phyloP scores from a whole-genome alignment of 2,329 filamentous ascomycete genomes.

The Dryadomyces quercivorus region DNA sequence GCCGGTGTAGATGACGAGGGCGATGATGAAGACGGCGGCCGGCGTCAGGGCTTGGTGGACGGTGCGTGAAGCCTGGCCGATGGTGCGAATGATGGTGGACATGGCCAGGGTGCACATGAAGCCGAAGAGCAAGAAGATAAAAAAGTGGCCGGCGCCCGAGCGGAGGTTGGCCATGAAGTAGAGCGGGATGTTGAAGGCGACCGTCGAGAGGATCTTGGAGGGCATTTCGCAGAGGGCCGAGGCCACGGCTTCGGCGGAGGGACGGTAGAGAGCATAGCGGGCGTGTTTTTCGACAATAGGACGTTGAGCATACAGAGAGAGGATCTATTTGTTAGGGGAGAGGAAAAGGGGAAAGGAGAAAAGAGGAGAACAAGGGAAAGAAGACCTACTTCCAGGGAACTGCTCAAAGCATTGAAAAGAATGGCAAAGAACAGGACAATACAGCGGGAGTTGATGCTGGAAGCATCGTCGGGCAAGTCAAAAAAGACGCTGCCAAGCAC shows the following conservation, averaged over 20 bases:
- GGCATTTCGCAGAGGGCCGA: conserved; percentile 81
- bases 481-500: conserved; percentile 9
- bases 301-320: conserved; percentile 77
- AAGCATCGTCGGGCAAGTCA: conserved; percentile 6
- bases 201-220: conserved; percentile 60
- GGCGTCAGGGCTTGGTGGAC: neutral
- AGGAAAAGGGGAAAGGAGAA: neutral
- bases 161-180: conserved; percentile 84
- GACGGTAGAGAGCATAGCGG: conserved; percentile 83
- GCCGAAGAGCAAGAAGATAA: conserved; percentile 71
- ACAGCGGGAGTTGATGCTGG: conserved; percentile 47
- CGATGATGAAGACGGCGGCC: conserved; percentile 25
- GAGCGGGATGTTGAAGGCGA: conserved; percentile 66
- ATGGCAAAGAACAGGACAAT: conserved; percentile 79
- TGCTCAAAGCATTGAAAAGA: conserved; percentile 73
- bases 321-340: conserved; percentile 30
- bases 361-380: neutral
- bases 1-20: conserved; percentile 58
- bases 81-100: conserved; percentile 76
- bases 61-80: conserved; percentile 56
- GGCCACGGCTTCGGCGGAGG: conserved; percentile 70
- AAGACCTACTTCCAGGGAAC: conserved; percentile 48
- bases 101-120: conserved; percentile 64
- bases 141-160: conserved; percentile 63
- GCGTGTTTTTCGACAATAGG: conserved; percentile 86